Evolutionary conservation across 2,329 filamentous ascomycete species (phyloP).

Genomic region (Aspergillus transmontanensis): DNA sequence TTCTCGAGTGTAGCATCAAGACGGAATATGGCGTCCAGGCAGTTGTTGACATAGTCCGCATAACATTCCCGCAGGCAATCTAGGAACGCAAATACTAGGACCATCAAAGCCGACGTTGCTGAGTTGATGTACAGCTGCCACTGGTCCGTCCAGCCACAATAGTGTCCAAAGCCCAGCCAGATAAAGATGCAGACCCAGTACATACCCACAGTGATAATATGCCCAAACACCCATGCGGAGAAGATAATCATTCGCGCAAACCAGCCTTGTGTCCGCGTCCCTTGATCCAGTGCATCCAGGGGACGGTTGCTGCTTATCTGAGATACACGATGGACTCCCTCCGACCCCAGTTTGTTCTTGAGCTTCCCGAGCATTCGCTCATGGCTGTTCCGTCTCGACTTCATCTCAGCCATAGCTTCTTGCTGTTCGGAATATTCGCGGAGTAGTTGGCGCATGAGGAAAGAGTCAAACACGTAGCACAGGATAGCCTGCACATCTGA

Average conservation of each 20-base stretch:
- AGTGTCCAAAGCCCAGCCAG: constrained; percentile 22
- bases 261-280: neutral
- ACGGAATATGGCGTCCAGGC: constrained; percentile 25
- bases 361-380: constrained; percentile 21
- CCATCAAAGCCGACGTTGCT: constrained; percentile 41
- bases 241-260: constrained; percentile 1
- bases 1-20: constrained; percentile 20
- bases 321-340: neutral
- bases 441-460: constrained; percentile 36
- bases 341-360: neutral
- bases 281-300: neutral
- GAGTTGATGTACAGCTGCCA: constrained; percentile 21
- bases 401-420: constrained; percentile 17
- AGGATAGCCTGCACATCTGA: constrained; percentile 37
- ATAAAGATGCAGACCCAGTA: constrained; percentile 24
- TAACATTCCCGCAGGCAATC: constrained; percentile 26
- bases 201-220: constrained; percentile 14
- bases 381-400: constrained; percentile 24
- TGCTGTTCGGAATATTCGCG: constrained; percentile 22
- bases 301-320: neutral
- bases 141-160: constrained; percentile 17
- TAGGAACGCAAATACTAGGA: constrained; percentile 38
- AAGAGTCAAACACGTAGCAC: constrained; percentile 35
- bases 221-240: constrained; percentile 14
- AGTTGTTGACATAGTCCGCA: constrained; percentile 14